Evolutionary conservation across 2,329 filamentous ascomycete species (phyloP).

Genomic region (Aspergillus niger): DNA sequence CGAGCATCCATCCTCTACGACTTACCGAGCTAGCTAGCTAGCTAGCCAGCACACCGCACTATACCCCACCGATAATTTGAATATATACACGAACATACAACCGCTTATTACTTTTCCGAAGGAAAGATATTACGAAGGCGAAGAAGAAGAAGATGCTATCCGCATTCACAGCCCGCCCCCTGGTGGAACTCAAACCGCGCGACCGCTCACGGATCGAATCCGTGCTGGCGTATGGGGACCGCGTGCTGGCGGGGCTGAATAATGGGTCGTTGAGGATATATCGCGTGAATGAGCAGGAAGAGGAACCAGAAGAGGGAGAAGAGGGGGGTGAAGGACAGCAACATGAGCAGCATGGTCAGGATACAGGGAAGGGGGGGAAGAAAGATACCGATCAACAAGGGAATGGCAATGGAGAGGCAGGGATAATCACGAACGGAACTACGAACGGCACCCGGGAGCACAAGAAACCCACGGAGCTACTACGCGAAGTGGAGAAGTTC

Average conservation of each 20-base stretch:
- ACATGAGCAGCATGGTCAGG: neutral
- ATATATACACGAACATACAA: neutral
- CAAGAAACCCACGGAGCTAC: constrained; percentile 70
- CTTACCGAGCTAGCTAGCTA: neutral
- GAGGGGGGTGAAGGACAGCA: neutral
- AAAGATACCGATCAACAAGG: neutral
- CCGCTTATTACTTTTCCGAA: too few species aligned
- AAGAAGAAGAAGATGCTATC: constrained; percentile 71
- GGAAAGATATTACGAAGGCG: neutral
- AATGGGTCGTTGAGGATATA: constrained; percentile 88
- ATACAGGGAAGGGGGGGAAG: neutral
- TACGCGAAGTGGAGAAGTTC: constrained; percentile 93
- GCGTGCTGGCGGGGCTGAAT: constrained; percentile 87
- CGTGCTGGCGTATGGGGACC: constrained; percentile 88
- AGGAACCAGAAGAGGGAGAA: constrained; percentile 40
- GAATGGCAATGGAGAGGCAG: neutral
- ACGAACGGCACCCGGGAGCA: constrained; percentile 5
- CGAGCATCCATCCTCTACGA: neutral
- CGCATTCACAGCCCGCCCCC: constrained; percentile 92
- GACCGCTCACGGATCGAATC: constrained; percentile 98
- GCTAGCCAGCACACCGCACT: neutral
- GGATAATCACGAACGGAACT: neutral
- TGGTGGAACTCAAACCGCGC: constrained; percentile 92
- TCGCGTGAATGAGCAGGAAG: constrained; percentile 71
- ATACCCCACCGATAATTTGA: neutral